Conservation (phyloP, 352 stramenopile genomes). For the Globisporangium perplexum region DNA sequence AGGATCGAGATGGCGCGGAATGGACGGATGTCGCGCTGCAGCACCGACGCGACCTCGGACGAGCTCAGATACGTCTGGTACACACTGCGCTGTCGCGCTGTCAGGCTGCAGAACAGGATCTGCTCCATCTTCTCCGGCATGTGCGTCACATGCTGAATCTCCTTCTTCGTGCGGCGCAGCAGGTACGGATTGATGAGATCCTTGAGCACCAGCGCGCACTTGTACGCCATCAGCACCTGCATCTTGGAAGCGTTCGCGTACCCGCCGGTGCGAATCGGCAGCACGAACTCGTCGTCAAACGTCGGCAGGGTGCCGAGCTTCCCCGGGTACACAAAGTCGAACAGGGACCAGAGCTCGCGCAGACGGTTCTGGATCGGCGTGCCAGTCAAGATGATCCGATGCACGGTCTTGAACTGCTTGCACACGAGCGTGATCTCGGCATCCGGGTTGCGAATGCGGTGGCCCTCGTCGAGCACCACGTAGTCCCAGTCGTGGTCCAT, state of each 20-base stretch:
- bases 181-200: conserved; percentile 97
- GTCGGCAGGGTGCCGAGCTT: conserved; percentile 95
- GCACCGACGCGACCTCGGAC: conserved; percentile 89
- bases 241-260: conserved; percentile 92
- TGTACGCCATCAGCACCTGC: conserved; percentile 96
- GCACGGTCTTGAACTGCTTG: conserved; percentile 88
- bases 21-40: conserved; percentile 73
- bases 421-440: conserved; percentile 94
- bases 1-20: conserved; percentile 93
- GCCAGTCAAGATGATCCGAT: conserved; percentile 91
- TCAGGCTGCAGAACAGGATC: conserved; percentile 96
- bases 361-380: conserved; percentile 95
- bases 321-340: conserved; percentile 99
- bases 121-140: conserved; percentile 98
- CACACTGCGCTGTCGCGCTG: conserved; percentile 75
- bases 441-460: conserved; percentile 98
- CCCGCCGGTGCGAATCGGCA: conserved; percentile 93
- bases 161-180: conserved; percentile 93
- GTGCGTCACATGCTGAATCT: conserved; percentile 87
- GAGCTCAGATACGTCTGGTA: conserved; percentile 93
- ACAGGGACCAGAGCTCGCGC: conserved; percentile 96
- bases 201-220: conserved; percentile 94
- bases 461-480: conserved; percentile 97
- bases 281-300: conserved; percentile 97
- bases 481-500: conserved; percentile 94